These are phyloP conservation scores for Aegilops longissima DNA, from an alignment of 176 grass and related monocot species.

Conservation along the genomic window DNA sequence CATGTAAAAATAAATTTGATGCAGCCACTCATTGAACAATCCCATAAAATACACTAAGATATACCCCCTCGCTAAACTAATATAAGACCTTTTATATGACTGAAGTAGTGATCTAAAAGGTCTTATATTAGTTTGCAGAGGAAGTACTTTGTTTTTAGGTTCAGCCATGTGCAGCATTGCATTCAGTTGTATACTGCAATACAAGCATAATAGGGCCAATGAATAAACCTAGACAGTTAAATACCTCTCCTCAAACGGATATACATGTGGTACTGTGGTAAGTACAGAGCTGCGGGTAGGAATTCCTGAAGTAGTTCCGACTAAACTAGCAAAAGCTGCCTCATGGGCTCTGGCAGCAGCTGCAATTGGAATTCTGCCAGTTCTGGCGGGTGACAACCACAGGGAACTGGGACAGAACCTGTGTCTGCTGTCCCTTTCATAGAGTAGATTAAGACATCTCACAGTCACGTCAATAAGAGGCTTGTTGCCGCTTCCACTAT, in stretches of 20 bases:
- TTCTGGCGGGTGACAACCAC: slow-evolving; percentile 90
- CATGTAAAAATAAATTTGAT: slow-evolving; percentile 14
- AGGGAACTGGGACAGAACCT: slow-evolving; percentile 75
- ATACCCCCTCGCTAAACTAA: neutral
- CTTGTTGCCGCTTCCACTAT: slow-evolving; percentile 49
- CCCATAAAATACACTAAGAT: neutral
- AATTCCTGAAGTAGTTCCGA: slow-evolving; percentile 47
- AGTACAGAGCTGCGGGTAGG: slow-evolving; percentile 54
- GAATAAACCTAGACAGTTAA: neutral
- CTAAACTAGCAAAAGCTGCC: slow-evolving; percentile 63
- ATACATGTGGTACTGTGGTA: slow-evolving; percentile 89
- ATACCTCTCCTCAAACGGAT: slow-evolving; percentile 98
- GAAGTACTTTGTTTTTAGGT: neutral
- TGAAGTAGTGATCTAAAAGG: no score
- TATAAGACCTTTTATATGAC: no score
- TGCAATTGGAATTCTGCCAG: slow-evolving; percentile 68
- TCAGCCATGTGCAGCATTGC: slow-evolving; percentile 12
- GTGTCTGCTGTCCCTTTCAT: slow-evolving; percentile 95
- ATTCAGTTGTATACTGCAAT: neutral
- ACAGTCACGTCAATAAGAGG: slow-evolving; percentile 66
- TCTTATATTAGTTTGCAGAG: no score
- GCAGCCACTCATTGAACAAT: slow-evolving; percentile 6
- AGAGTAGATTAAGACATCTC: slow-evolving; percentile 89
- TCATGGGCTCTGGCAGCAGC: slow-evolving; percentile 79
- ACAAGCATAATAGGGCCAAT: neutral